Base-by-base conservation (phyloP, 805 yeast genomes). In the Cyberlindnera xishuangbannaensis region DNA sequence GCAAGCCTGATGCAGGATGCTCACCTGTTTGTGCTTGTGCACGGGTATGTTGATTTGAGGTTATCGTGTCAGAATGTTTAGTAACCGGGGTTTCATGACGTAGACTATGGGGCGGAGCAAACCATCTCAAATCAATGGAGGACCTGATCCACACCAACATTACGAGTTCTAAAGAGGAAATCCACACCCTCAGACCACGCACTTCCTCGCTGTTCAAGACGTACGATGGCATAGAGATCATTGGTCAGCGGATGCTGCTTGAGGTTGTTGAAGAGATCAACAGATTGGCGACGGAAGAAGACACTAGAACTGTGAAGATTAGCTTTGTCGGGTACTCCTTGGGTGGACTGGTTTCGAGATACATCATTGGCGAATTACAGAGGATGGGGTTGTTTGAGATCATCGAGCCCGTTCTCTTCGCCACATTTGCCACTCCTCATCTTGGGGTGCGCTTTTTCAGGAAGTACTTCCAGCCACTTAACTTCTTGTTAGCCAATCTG, bases 311-410 rank as follows among this genome's bases (percentile, higher is more conserved):
- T 48, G 58, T 63, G 11, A 68, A 76, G 45, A 71, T 90, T 31
- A 83, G 94, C 40, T 64, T 90, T 26, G 68, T 84, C 3, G 96
- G 97, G 0, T 90, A 88, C 55, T 84, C 95, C 0, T 61, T 90
- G 38, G 97, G 97, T 15, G 97, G 97, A 0, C 59, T 88, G 22
- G 75, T 90, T 20, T 67, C 87, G 0, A 64, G 97, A 31, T 87
- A 84, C 54, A 78, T 86, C 17, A 67, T 87, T 29, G 97, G 97
- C 2, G 65, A 81, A 28, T 62, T 77, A 43, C 71, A 55, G 56
- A 78, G 65, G 41, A 70, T 62, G 46, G 66, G 61, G 39, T 72
- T 68, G 51, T 84, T 78, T 46, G 71, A 70, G 2, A 48, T 49
- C 2, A 67, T 84, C 15, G 66, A 68, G 37, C 95, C 96, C 0